Base-by-base conservation (phyloP, 2,329 filamentous ascomycete species). In the Ascochyta koolunga region DNA sequence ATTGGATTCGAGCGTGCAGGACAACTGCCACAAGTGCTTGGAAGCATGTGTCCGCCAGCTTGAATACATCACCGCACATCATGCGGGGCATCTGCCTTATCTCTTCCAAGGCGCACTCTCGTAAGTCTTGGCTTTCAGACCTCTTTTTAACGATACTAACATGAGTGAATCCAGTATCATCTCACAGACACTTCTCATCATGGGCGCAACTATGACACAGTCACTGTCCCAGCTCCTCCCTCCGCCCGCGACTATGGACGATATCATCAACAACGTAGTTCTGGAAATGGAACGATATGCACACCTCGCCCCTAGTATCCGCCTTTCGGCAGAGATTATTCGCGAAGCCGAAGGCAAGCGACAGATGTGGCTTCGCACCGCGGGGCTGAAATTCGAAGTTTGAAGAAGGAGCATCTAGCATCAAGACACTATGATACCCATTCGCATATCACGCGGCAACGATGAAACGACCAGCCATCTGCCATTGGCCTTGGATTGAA, bases 21-120 rank as follows among this genome's bases (percentile, higher is more conserved):
- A 91, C 43, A 89, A 88, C 67, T 93, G 90, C 72, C 86, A 89
- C 66, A 91, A 91, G 71, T 93, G 90, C 69, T 79, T 95, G 21
- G 90, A 93, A 69, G 89, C 90, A 46, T 90, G 88, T 50, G 83
- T 93, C 59, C 83, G 89, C 61, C 90, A 95, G 75, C 79, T 93
- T 50, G 89, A 93, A 75, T 86, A 92, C 70, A 88, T 93, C 60
- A 82, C 83, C 49, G 89, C 88, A 62, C 89, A 93, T 76, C 90
- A 92, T 68, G 89, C 88, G 56, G 90, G 90, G 44, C 90, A 93
- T 70, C 87, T 95, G 78, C 90, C 90, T 11, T 95, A 93, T 74
- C 82, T 93, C 18, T 95, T 89, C 87, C 90, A 93, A 77, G 90
- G 90, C 16, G 89, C 90, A 8, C 81, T 95, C 18, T 77, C 74